Base-by-base conservation (phyloP, 2,329 filamentous ascomycete genomes). In the Aspergillus pseudotamarii region DNA sequence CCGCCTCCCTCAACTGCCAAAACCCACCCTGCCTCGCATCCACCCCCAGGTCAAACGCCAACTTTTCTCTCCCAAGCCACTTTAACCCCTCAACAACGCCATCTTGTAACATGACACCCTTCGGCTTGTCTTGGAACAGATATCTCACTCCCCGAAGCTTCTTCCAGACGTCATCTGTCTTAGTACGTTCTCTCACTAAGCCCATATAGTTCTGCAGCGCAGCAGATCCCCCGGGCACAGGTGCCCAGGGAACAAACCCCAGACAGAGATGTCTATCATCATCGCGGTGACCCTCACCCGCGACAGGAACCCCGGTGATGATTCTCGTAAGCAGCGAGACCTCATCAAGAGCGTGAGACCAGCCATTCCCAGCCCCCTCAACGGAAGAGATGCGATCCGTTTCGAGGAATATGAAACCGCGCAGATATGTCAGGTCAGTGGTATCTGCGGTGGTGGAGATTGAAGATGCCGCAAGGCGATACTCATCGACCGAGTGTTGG, bases 201-300 rank as follows among this genome's bases (percentile, higher is more conserved):
- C 77, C 77, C 6, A 96, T 80, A 75, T 96, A 97, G 66, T 79
- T 77, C 65, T 85, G 80, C 73, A 97, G 78, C 0, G 82, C 84
- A 6, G 76, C 81, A 0, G 84, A 74, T 0, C 91, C 88, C 48
- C 88, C 86, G 11, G 91, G 86, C 56, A 97, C 75, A 0, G 94
- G 94, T n/a, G 93, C 93, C 92, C 92, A 97, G 1, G 92, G 88
- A 4, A 97, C 85, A 66, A 93, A 86, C 0, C 86, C 94, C 2
- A 89, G 80, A 69, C 92, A 88, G 23, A 89, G 79, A 28, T 80
- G 74, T 16, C 82, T 82, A 59, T 89, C 84, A 3, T 76, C 75
- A 45, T 79, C 64, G 1, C 73, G 72, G 76, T 91, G 87, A 38
- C 88, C 89, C 71, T 91, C 86, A 32, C 84, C 85, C 1, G 83